A percentile compares a stretch with the other conserved stretches of the same genome.
phyloP scores from a whole-genome alignment of 2,329 filamentous ascomycete species.

The Cladobotryum mycophilum region DNA sequence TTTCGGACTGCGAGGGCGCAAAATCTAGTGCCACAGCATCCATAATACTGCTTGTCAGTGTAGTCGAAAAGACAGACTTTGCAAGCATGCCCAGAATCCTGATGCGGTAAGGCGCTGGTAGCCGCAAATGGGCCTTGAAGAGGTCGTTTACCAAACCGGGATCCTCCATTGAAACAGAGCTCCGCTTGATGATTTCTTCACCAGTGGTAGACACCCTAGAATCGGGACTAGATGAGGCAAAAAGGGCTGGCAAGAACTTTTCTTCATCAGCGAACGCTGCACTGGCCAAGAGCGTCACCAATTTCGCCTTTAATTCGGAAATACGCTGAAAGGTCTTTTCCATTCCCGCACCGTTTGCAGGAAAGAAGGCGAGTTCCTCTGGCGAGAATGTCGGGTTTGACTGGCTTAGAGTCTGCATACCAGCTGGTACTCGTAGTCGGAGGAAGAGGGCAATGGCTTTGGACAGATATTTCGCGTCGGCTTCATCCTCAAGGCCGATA shows the following conservation, averaged over 20 bases:
- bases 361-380: conserved; percentile 25
- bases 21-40: conserved; percentile 64
- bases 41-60: conserved; percentile 61
- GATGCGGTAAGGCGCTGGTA: conserved; percentile 67
- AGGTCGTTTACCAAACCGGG: conserved; percentile 55
- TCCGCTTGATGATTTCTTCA: conserved; percentile 82
- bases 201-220: conserved; percentile 76
- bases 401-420: conserved; percentile 23
- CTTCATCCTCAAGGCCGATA: conserved; percentile 58
- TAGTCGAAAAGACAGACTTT: conserved; percentile 69
- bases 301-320: conserved; percentile 48
- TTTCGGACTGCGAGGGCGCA: conserved; percentile 26
- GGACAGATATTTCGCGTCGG: conserved; percentile 69
- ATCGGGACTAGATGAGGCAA: conserved; percentile 76
- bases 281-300: conserved; percentile 68
- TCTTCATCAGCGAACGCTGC: conserved; percentile 80
- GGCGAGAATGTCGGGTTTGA: conserved; percentile 29
- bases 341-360: conserved; percentile 44
- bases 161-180: conserved; percentile 67
- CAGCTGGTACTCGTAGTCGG: conserved; percentile 28
- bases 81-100: conserved; percentile 70
- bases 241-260: conserved; percentile 75
- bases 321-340: conserved; percentile 47
- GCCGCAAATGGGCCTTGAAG: conserved; percentile 67
- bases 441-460: conserved; percentile 72